phyloP scores from a whole-genome alignment of 495 filamentous ascomycete genomes.

The Tuber aestivum region DNA sequence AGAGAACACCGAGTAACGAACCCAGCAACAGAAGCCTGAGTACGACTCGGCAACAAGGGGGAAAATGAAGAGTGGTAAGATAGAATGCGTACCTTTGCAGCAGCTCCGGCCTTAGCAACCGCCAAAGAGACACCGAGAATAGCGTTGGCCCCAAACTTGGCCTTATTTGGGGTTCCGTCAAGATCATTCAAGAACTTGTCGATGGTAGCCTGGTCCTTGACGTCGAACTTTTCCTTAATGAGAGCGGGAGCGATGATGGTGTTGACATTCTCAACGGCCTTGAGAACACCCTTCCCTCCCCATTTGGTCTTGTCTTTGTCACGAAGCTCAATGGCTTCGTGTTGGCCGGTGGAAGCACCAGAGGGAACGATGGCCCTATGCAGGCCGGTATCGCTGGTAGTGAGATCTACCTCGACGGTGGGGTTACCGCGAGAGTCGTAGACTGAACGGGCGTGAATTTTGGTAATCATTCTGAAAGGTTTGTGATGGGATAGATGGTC shows the following conservation, averaged over 20 bases:
- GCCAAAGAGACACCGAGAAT: constrained; percentile 95
- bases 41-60: neutral
- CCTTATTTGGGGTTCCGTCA: constrained; percentile 96
- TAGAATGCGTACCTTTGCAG: constrained; percentile 66
- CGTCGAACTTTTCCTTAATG: constrained; percentile 88
- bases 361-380: constrained; percentile 99
- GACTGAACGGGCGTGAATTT: constrained; percentile 96
- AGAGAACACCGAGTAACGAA: constrained; percentile 5
- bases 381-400: constrained; percentile 82
- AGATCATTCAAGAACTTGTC: constrained; percentile 94
- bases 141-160: constrained; percentile 95
- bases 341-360: constrained; percentile 94
- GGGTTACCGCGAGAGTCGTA: constrained; percentile 91
- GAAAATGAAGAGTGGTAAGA: constrained; percentile 13
- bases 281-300: constrained; percentile 91
- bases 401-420: constrained; percentile 76
- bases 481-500: neutral
- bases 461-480: constrained; percentile 82
- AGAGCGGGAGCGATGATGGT: constrained; percentile 79
- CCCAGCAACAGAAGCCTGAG: neutral
- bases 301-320: constrained; percentile 97
- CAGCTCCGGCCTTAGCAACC: constrained; percentile 94
- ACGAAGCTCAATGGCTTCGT: constrained; percentile 97
- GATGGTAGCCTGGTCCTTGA: constrained; percentile 91
- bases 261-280: constrained; percentile 97